Percentiles rank a stretch among this genome's conserved stretches.
These are phyloP conservation scores for Pinus taeda DNA, from an alignment of 75 land plant species.

Conservation along the genomic window DNA sequence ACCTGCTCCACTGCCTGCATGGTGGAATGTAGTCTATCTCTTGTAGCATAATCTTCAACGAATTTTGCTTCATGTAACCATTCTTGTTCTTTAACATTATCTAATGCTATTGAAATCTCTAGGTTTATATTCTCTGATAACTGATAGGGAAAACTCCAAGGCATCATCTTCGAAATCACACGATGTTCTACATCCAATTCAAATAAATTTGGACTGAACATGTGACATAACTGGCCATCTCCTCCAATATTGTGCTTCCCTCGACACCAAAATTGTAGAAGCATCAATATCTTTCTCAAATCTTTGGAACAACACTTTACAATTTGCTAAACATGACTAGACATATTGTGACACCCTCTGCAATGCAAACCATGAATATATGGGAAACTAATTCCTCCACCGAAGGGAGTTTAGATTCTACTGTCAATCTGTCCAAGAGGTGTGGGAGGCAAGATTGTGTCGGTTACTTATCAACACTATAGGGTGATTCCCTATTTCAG, in stretches of 20 bases:
- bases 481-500: conserved; percentile 78
- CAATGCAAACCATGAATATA: conserved; percentile 44
- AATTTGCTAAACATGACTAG: conserved; percentile 36
- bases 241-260: conserved; percentile 28
- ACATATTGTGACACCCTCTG: conserved; percentile 10
- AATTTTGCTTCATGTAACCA: conserved; percentile 4
- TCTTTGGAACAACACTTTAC: conserved; percentile 56
- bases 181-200: conserved; percentile 61
- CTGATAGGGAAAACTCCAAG: conserved; percentile 54
- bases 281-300: conserved; percentile 69
- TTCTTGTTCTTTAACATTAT: background rate
- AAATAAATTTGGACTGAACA: conserved; percentile 24
- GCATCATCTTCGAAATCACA: conserved; percentile 46
- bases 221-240: conserved; percentile 15
- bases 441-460: conserved; percentile 56
- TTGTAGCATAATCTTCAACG: too few species aligned
- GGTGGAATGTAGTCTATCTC: too few species aligned
- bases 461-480: conserved; percentile 87
- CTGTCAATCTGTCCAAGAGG: conserved; percentile 28
- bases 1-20: too few species aligned
- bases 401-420: conserved; percentile 57
- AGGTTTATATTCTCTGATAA: conserved; percentile 45
- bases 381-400: conserved; percentile 44
- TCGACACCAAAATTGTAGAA: conserved; percentile 95
- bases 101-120: conserved; percentile 32